A percentile compares a stretch with the other conserved stretches of the same genome.
Evolutionary conservation across 2,329 filamentous ascomycete species (phyloP).

Genomic region (Rhinocladiella mackenziei): DNA sequence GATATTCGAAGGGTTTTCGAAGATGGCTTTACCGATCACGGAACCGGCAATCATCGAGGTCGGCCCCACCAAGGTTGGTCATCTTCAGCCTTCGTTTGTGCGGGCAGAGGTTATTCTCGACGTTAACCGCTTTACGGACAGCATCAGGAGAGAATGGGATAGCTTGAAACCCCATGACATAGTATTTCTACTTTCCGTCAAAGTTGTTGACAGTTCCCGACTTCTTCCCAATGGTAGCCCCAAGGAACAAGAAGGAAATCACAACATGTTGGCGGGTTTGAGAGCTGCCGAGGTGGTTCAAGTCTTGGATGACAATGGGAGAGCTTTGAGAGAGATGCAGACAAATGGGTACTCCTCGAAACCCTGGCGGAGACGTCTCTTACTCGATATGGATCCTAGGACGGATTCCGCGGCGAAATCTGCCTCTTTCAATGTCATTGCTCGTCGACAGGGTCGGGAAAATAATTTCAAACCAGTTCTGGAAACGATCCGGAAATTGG

Average conservation of each 20-base stretch:
- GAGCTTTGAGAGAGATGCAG: constrained; percentile 63
- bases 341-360: constrained; percentile 59
- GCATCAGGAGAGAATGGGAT: constrained; percentile 83
- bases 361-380: constrained; percentile 62
- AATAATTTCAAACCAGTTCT: constrained; percentile 97
- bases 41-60: constrained; percentile 86
- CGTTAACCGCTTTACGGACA: constrained; percentile 70
- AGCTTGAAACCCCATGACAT: constrained; percentile 80
- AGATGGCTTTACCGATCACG: constrained; percentile 83
- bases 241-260: constrained; percentile 62
- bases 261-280: constrained; percentile 48
- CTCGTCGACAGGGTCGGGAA: constrained; percentile 78
- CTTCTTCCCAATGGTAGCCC: constrained; percentile 51
- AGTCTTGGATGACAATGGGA: constrained; percentile 79
- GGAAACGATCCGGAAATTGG: constrained; percentile 82
- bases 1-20: constrained; percentile 77
- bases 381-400: constrained; percentile 74
- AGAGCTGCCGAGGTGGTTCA: constrained; percentile 82
- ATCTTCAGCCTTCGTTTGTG: constrained; percentile 76
- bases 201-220: constrained; percentile 50
- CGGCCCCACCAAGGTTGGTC: constrained; percentile 75
- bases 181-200: constrained; percentile 77
- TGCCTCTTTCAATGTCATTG: constrained; percentile 75
- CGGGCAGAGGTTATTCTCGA: constrained; percentile 83
- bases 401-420: constrained; percentile 76